Evolutionary conservation across 1,284 basidiomycete species (phyloP).

Genomic region (Trichosporon ovoides): DNA sequence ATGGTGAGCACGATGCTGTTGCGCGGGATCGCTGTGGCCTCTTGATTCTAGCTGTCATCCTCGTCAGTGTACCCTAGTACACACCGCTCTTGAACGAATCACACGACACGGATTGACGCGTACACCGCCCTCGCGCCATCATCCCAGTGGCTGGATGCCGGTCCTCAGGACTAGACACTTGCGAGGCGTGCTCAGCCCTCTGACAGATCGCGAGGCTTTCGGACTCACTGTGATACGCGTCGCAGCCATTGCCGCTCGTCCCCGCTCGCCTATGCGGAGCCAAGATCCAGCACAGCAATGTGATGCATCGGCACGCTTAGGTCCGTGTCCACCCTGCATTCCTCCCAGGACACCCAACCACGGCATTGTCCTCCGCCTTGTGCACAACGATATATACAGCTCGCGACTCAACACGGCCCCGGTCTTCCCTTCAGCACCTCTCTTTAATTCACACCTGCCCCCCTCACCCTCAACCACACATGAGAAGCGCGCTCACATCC

Average conservation of each 20-base stretch:
- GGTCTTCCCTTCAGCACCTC: not conserved
- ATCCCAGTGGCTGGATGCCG: no score
- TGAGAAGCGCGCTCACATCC: slow-evolving; percentile 6
- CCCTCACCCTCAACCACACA: slow-evolving; percentile 2
- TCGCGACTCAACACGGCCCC: not conserved
- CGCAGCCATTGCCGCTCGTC: slow-evolving; percentile 1
- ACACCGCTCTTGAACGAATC: no score
- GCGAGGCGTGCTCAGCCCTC: not conserved
- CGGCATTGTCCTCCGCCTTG: not conserved
- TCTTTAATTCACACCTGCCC: not conserved
- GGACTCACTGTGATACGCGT: slow-evolving; percentile 1
- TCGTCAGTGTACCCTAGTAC: no score
- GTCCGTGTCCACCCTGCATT: not conserved
- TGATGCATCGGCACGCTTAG: not conserved
- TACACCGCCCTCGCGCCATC: no score
- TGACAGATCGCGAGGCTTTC: not conserved
- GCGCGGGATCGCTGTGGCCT: no score
- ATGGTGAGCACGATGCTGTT: no score
- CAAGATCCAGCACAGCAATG: slow-evolving; percentile 4
- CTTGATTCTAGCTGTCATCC: no score
- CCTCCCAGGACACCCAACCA: not conserved
- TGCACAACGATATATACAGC: not conserved
- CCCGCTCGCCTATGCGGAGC: not conserved
- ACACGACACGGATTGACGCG: no score
- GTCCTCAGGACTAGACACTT: no score